Base-by-base conservation (phyloP, 768 basidiomycete genomes). In the Kwoniella heveanensis region DNA sequence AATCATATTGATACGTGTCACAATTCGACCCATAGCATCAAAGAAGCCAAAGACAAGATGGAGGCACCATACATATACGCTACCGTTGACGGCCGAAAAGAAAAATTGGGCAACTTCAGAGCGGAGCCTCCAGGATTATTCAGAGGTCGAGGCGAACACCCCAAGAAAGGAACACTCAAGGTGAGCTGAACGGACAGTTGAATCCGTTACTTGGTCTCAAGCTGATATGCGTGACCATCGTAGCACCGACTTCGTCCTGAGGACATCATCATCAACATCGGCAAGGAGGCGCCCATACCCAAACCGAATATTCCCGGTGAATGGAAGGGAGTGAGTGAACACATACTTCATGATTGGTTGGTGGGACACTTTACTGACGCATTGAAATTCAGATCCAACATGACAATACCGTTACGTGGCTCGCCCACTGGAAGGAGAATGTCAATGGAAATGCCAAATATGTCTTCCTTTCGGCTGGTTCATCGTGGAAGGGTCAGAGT, bases 71-170 rank as follows among this genome's bases (percentile, higher is more conserved):
- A 93, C 80, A 86, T 85, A 22, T 85, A 85, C 25, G 97, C 95
- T 80, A 75, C 88, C n/a, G 86, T 99, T 32, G 92, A 99, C 74
- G 95, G 95, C 13, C 88, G 94, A 57, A 95, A 92, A 82, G 96
- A 99, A 83, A 98, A 97, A 80, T 86, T 97, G 52, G 96, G 96
- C 39, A 99, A 98, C 82, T 98, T 98, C 84, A 86, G 93, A 69
- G 88, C 97, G 55, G 96, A 99, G 84, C 96, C 96, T 78, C 96
- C 96, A 26, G 94, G 95, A n/a, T 82, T 98, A 54, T 99, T 98
- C 82, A 84, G 96, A 79, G 96, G 96, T 65, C 93, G 96, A 68
- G 96, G 96, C 57, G 93, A 97, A 72, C 96, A 99, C 81, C 96
- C 96, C 0, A 94, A 90, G 85, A 98, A 97, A 80, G 96, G 96